A percentile compares a stretch with the other conserved stretches of the same genome.
phyloP scores from a whole-genome alignment of 768 basidiomycete species.

The Russula virescens region DNA sequence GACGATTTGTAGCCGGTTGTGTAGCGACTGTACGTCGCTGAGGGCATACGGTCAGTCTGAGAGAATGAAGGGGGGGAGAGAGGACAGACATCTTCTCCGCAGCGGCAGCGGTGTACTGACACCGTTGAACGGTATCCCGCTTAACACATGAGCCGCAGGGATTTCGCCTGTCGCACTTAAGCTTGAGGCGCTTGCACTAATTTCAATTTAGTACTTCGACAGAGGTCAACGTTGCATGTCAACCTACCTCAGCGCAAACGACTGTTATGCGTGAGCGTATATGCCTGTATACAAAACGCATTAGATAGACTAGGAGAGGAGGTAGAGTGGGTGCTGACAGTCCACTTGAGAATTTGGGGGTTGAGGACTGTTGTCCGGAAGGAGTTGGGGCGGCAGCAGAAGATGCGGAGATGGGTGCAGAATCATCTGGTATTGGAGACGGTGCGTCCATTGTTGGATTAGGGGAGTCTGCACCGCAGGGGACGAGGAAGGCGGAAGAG shows the following conservation, averaged over 20 bases:
- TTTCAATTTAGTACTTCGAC: background rate
- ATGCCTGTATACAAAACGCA: slow-evolving; percentile 38
- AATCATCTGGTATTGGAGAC: slow-evolving; percentile 2
- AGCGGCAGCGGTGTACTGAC: slow-evolving; percentile 74
- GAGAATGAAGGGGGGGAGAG: background rate
- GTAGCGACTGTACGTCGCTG: slow-evolving; percentile 76
- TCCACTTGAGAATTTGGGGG: slow-evolving; percentile 30
- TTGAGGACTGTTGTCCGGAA: slow-evolving; percentile 8
- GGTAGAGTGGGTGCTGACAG: slow-evolving; percentile 25
- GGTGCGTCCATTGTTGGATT: slow-evolving; percentile 7
- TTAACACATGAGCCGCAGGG: slow-evolving; percentile 78
- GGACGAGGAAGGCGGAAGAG: background rate
- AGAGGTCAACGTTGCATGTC: background rate
- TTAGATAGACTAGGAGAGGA: slow-evolving; percentile 7
- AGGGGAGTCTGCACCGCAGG: too few species aligned
- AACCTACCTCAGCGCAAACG: slow-evolving; percentile 70
- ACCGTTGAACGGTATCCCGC: slow-evolving; percentile 66
- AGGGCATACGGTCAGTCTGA: background rate
- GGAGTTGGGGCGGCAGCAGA: background rate
- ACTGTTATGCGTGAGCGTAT: slow-evolving; percentile 74
- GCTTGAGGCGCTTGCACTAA: slow-evolving; percentile 83
- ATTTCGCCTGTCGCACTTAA: slow-evolving; percentile 75
- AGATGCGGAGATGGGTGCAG: background rate
- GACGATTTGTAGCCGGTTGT: slow-evolving; percentile 70
- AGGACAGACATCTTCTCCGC: slow-evolving; percentile 73